Evolutionary conservation across 164 flowering plant species (phyloP).

Genomic region (Cinnamomum micranthum): DNA sequence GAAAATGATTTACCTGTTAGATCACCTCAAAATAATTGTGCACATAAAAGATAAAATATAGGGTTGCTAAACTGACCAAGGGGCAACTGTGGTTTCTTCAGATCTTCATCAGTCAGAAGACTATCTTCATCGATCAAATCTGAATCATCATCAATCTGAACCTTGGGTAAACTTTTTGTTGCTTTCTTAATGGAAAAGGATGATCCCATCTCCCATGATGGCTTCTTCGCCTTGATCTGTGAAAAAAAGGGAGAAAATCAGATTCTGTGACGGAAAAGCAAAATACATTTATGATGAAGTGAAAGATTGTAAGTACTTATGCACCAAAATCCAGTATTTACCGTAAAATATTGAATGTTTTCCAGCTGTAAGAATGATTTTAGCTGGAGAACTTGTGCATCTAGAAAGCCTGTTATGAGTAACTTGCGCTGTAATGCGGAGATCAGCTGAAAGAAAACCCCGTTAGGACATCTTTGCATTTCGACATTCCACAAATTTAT

Average conservation of each 20-base stretch:
- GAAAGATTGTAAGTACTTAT: no score
- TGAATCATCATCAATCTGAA: constrained; percentile 71
- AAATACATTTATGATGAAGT: no score
- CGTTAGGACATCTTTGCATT: not conserved
- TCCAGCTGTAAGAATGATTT: constrained; percentile 25
- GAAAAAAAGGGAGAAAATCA: not conserved
- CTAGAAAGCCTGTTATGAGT: constrained; percentile 66
- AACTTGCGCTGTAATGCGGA: constrained; percentile 51
- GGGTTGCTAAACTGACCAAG: constrained; percentile 31
- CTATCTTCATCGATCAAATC: constrained; percentile 96
- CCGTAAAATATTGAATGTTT: constrained; percentile 36
- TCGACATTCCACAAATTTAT: not conserved
- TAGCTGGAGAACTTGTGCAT: constrained; percentile 35
- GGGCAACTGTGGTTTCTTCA: constrained; percentile 80
- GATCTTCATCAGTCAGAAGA: constrained; percentile 82
- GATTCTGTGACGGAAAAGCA: no score
- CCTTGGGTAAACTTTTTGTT: constrained; percentile 45
- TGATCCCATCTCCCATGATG: constrained; percentile 88
- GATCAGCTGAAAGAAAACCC: constrained; percentile 32
- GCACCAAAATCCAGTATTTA: constrained; percentile 20
- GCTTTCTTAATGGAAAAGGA: constrained; percentile 77
- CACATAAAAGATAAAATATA: not conserved
- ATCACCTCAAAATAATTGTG: not conserved
- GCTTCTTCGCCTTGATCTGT: constrained; percentile 74
- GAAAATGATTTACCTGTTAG: not conserved